A percentile compares a stretch with the other conserved stretches of the same genome.
phyloP scores from a whole-genome alignment of 1,139 yeast genomes.

The Blastobotrys malaysiensis region DNA sequence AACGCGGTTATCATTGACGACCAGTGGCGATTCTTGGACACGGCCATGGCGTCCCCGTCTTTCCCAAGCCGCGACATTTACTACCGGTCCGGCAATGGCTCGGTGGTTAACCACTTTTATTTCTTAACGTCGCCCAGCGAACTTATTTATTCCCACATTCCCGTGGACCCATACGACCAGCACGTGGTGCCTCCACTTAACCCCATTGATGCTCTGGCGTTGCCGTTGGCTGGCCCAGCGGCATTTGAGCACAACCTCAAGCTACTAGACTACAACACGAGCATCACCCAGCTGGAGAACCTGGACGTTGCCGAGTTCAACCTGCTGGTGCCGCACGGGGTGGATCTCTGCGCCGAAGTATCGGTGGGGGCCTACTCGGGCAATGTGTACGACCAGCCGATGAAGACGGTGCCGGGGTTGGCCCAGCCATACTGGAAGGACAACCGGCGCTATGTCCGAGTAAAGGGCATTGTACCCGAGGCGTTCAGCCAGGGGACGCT shows the following conservation, averaged over 20 bases:
- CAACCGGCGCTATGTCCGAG: slow-evolving; percentile 59
- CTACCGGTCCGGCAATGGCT: slow-evolving; percentile 29
- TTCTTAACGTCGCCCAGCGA: slow-evolving; percentile 73
- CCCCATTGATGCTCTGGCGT: slow-evolving; percentile 66
- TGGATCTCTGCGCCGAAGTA: slow-evolving; percentile 60
- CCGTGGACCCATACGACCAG: slow-evolving; percentile 70
- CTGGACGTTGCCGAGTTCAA: slow-evolving; percentile 77
- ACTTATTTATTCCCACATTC: slow-evolving; percentile 79
- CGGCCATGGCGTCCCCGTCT: slow-evolving; percentile 52
- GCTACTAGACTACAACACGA: slow-evolving; percentile 67
- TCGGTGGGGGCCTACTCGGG: slow-evolving; percentile 11
- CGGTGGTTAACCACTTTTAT: slow-evolving; percentile 49
- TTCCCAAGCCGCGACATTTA: slow-evolving; percentile 39
- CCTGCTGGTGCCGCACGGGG: slow-evolving; percentile 59
- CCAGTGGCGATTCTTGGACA: slow-evolving; percentile 77
- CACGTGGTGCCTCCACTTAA: slow-evolving; percentile 82
- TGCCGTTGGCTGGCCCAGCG: slow-evolving; percentile 83
- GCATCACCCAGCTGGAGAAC: slow-evolving; percentile 66
- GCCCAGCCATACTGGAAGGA: slow-evolving; percentile 73
- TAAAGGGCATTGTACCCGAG: slow-evolving; percentile 77
- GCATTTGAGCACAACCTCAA: slow-evolving; percentile 56
- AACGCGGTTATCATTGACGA: slow-evolving; percentile 67
- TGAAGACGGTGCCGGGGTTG: slow-evolving; percentile 46
- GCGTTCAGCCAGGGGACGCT: slow-evolving; percentile 63
- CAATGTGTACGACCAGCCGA: slow-evolving; percentile 27